These are phyloP conservation scores for Cladosporium sp. DNA, from an alignment of 2,329 filamentous ascomycete genomes.

Conservation along the genomic window DNA sequence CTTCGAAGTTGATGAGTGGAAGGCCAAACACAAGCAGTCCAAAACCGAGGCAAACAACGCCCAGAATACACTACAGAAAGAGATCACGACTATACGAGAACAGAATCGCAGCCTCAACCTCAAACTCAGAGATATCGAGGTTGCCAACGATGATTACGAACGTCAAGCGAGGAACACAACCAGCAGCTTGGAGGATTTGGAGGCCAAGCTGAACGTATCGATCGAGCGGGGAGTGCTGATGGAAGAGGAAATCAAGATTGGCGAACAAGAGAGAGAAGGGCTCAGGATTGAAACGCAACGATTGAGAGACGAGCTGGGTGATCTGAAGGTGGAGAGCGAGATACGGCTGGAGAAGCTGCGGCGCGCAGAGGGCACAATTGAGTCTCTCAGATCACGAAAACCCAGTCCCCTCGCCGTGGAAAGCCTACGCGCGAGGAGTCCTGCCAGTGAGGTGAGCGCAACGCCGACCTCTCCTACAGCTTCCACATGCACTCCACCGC, in stretches of 20 bases:
- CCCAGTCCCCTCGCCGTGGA: slow-evolving; percentile 47
- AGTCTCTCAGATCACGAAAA: slow-evolving; percentile 49
- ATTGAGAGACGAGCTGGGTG: slow-evolving; percentile 82
- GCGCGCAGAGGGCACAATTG: slow-evolving; percentile 55
- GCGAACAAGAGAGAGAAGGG: slow-evolving; percentile 85
- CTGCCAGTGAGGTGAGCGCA: slow-evolving; percentile 50
- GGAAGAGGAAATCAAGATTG: slow-evolving; percentile 88
- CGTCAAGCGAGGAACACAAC: slow-evolving; percentile 92
- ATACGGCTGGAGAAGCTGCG: slow-evolving; percentile 92
- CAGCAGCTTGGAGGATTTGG: slow-evolving; percentile 92
- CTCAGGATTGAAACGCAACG: slow-evolving; percentile 89
- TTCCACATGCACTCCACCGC: slow-evolving; percentile 79
- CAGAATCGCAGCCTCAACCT: slow-evolving; percentile 76
- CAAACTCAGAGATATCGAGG: slow-evolving; percentile 88
- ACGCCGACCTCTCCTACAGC: slow-evolving; percentile 85
- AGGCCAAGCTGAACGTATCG: slow-evolving; percentile 92
- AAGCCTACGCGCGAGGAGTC: slow-evolving; percentile 43
- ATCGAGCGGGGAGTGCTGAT: slow-evolving; percentile 91
- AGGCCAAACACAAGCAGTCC: slow-evolving; percentile 96
- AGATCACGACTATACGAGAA: slow-evolving; percentile 88
- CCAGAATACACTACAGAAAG: slow-evolving; percentile 86
- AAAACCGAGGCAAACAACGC: slow-evolving; percentile 82
- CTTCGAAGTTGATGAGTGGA: slow-evolving; percentile 98
- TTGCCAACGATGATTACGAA: slow-evolving; percentile 97
- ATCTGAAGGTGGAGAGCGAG: slow-evolving; percentile 91